Conservation (phyloP, 23 red algal species). For the Rhodosorus marinus region DNA sequence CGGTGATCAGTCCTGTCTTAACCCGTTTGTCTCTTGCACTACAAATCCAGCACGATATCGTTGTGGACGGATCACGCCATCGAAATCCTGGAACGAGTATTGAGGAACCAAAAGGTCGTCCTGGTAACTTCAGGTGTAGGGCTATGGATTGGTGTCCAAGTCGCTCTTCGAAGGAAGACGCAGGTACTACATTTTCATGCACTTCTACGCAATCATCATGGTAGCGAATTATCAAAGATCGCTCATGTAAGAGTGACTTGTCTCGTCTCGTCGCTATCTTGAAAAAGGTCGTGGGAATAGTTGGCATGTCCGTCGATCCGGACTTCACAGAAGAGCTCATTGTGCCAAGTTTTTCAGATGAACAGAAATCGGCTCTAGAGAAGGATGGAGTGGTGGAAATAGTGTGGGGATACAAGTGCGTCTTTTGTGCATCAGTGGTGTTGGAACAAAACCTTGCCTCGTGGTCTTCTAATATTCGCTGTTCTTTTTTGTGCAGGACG, state of each 20-base stretch:
- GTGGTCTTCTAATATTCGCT: too few species aligned
- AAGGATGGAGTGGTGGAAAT: conserved; percentile 38
- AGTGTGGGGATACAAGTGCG: conserved; percentile 59
- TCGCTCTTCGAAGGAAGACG: conserved; percentile 38
- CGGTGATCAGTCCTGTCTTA: too few species aligned
- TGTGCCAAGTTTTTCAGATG: conserved; percentile 22
- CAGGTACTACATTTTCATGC: too few species aligned
- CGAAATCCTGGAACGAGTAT: conserved; percentile 36
- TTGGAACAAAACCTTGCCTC: too few species aligned
- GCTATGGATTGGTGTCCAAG: conserved; percentile 79
- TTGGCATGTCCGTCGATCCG: conserved; percentile 50
- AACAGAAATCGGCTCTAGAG: conserved; percentile 25
- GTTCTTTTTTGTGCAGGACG: too few species aligned
- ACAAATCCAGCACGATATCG: conserved; percentile 58
- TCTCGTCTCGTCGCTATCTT: too few species aligned
- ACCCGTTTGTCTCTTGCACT: too few species aligned
- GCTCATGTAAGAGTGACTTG: too few species aligned
- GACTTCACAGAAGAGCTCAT: conserved; percentile 91
- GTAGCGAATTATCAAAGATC: too few species aligned
- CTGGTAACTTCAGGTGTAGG: conserved; percentile 61
- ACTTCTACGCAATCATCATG: too few species aligned
- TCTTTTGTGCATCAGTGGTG: too few species aligned
- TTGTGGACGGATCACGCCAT: conserved; percentile 49
- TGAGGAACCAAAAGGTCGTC: conserved; percentile 28
- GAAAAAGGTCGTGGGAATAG: conserved; percentile 40